Evolutionary conservation across 202 grass and related monocot species (phyloP), one percentile per base, ranked within the genome.

Genomic region (Schoenoplectus tabernaemontani): DNA sequence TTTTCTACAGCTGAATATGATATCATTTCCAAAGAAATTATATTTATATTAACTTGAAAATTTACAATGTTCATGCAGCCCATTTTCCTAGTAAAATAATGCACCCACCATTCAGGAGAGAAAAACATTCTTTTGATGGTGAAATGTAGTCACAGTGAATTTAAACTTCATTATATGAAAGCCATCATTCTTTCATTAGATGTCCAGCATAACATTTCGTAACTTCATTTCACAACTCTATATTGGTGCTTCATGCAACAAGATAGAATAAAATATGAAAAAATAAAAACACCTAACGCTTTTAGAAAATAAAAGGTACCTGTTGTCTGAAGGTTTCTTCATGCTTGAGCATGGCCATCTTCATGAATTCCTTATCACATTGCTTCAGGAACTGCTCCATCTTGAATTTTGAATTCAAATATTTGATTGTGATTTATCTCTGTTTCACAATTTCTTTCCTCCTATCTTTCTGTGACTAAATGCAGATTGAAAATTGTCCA

Each of bases 271-370:
- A n/a, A n/a, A n/a, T n/a, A n/a, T n/a, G n/a, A 51, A 4, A 26
- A 73, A 32, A 51, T n/a, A n/a, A n/a, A n/a, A 33, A 3, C 44
- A 73, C 26, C 64, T 28, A 13, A 23, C 20, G 7, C 7, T n/a
- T 65, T 62, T n/a, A 50, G 10, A 2, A 32, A 61, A 78, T 65
- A 9, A 36, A 48, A 60, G 42, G 3, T 85, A 93, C 93, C 88
- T 97, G 93, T 39, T 93, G 85, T 79, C 87, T 91, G 87, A 97
- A 97, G 70, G 93, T 93, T 78, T 93, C 89, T 58, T 97, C 93
- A 28, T 97, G 93, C 79, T 93, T 97, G 68, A 97, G 83, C 87
- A 97, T 88, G 81, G 91, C 89, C 93, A 90, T 88, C 87, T 93
- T 97, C 93, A 93, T 93, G 68, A 89, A 81, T 51, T 97, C 93